A percentile compares a stretch with the other conserved stretches of the same genome.
Conservation (phyloP, 352 stramenopile species). For the Elongisporangium anandrum region DNA sequence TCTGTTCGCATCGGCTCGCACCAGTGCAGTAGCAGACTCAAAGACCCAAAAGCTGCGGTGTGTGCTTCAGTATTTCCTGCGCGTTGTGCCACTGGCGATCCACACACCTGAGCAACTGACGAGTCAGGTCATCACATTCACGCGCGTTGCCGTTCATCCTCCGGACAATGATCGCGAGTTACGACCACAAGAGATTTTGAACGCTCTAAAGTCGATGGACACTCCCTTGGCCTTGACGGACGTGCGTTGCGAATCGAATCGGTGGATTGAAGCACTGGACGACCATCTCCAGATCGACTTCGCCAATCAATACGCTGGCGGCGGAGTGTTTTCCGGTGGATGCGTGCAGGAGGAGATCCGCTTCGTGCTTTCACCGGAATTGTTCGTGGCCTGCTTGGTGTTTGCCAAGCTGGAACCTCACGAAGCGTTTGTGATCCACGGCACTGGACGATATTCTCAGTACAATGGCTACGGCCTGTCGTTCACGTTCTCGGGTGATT, state of each 20-base stretch:
- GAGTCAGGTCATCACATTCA: conserved; percentile 50
- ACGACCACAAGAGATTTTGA: conserved; percentile 18
- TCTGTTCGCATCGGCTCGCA: conserved; percentile 27
- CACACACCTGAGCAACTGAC: conserved; percentile 8
- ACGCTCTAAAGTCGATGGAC: background rate
- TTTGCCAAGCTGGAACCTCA: conserved; percentile 57
- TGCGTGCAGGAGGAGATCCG: conserved; percentile 86
- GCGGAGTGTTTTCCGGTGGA: conserved; percentile 62
- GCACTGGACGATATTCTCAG: conserved; percentile 48
- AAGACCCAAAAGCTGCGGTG: conserved; percentile 70
- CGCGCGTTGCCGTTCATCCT: conserved; percentile 33
- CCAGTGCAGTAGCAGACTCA: conserved; percentile 20
- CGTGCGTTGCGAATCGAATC: conserved; percentile 30
- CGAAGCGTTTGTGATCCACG: conserved; percentile 70
- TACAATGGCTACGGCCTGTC: conserved; percentile 61
- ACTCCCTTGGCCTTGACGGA: conserved; percentile 5
- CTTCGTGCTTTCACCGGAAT: conserved; percentile 68
- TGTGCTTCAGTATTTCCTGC: conserved; percentile 68
- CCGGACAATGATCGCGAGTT: conserved; percentile 4
- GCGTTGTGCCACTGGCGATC: conserved; percentile 29
- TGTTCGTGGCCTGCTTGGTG: conserved; percentile 60
- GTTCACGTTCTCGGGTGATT: conserved; percentile 43
- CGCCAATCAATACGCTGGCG: conserved; percentile 75
- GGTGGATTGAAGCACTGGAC: conserved; percentile 60
- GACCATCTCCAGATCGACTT: conserved; percentile 77